Base-by-base conservation (phyloP, 176 grass and related monocot genomes). In the Pharus latifolius region DNA sequence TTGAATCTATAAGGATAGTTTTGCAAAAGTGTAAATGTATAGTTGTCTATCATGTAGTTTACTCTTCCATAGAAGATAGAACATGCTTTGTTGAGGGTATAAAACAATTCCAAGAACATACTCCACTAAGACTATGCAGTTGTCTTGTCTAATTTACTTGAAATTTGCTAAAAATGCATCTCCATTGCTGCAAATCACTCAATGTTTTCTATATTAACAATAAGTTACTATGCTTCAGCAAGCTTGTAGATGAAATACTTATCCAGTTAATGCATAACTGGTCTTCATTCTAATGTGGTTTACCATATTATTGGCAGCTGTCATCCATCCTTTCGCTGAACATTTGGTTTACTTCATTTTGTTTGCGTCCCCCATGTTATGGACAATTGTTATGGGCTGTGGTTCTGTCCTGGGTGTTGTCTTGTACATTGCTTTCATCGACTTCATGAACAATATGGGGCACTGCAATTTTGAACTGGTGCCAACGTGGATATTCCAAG, bases 371-470 rank as follows among this genome's bases (percentile, higher is more conserved):
- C 83, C 93, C 1, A 57, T 67, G 41, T 12, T 92, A 32, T 30
- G 10, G n/a, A 18, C 64, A 3, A 3, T 69, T 9, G n/a, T 81
- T 17, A 77, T 78, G 28, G 56, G 84, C 2, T 57, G 70, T 45
- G 58, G 42, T 24, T 91, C 84, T 31, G 72, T 88, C 27, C 3
- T 85, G 2, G 8, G 14, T 2, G 0, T 53, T 42, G 1, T 91
- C 8, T 74, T 79, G 18, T 96, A 88, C 55, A 65, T 91, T 6
- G 27, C 30, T 2, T 97, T 87, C 51, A 82, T 92, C 11, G 89
- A 92, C 46, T 90, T 97, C 72, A 97, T 97, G 93, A 97, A 92
- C 67, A 97, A 97, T 67, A 84, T 97, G 89, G 93, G 93, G 0
- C 93, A 97, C 54, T 92, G 89, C 66, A 97, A 96, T 34, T 92